Base-by-base conservation (phyloP, 176 grass and related monocot genomes). In the Triticum dicoccoides region DNA sequence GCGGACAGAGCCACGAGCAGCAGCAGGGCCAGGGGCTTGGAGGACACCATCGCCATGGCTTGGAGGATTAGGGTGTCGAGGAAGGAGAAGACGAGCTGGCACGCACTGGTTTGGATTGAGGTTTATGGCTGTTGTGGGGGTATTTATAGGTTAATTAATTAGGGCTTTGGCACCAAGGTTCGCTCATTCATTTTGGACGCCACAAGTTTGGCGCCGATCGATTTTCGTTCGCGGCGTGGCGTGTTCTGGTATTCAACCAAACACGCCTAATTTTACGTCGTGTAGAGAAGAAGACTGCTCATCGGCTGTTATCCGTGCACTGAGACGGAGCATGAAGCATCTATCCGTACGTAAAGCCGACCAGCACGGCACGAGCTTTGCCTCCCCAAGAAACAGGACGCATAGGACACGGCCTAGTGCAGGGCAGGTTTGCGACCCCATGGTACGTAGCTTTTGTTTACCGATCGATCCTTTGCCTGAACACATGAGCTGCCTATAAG, bases 131-230 rank as follows among this genome's bases (percentile, higher is more conserved):
- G 73, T 51, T 44, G 14, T 25, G 49, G 2, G 1, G 69, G 10
- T 58, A 73, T 87, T 87, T 87, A 87, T 87, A 87, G 70, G 32
- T 9, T 63, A 1, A 27, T 11, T 11, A 44, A 27, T 11, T 11
- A 44, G 35, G 78, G 59, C 23, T 27, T 79, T 63, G 77, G 44
- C 13, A 25, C 5, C 15, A 79, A 38, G 34, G 0, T 30, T 45
- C 12, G 45, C 45, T 51, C 5, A 51, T 51, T 51, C 47, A 15
- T 51, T 5, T 51, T 51, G 47, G 13, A 51, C 11, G 45, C 49
- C 14, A 15, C 5, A 52, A 1, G 49, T 52, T 14, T 52, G 49
- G 49, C 49, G 49, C 49, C 14, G 49, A 52, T 5, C 5, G 49
- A 52, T 18, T 54, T 54, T 54, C 14, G 13, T 54, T 54, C 15